Evolutionary conservation across 805 yeast genomes (phyloP).

Genomic region (Starmera caribaea): DNA sequence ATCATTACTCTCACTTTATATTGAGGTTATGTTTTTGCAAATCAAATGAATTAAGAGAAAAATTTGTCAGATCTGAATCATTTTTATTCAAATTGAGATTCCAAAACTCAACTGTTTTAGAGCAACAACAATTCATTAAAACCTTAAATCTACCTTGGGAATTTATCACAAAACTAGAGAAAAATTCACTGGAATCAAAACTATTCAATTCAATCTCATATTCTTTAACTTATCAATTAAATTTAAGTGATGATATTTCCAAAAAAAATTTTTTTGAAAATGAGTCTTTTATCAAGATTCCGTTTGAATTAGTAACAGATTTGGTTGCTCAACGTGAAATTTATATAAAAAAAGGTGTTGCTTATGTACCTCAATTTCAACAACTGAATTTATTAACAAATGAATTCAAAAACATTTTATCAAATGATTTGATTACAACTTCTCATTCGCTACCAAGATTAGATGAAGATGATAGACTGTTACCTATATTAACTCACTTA

Average conservation of each 20-base stretch:
- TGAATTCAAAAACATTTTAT: constrained; percentile 52
- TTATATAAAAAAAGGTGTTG: constrained; percentile 57
- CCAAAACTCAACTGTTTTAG: constrained; percentile 48
- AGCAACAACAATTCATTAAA: constrained; percentile 63
- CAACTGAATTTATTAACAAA: constrained; percentile 62
- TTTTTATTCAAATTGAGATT: constrained; percentile 67
- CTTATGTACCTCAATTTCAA: constrained; percentile 75
- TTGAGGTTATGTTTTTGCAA: constrained; percentile 85
- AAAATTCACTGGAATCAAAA: constrained; percentile 33
- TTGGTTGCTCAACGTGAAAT: constrained; percentile 68
- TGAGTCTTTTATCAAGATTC: constrained; percentile 73
- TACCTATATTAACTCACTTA: constrained; percentile 75
- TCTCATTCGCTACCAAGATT: constrained; percentile 72
- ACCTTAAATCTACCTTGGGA: constrained; percentile 64
- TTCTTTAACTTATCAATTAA: constrained; percentile 23
- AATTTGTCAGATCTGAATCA: constrained; percentile 73
- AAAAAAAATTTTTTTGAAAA: constrained; percentile 38
- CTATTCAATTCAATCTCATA: constrained; percentile 47
- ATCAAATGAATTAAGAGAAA: constrained; percentile 68
- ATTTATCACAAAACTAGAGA: constrained; percentile 55
- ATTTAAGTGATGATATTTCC: constrained; percentile 33
- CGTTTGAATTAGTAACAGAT: constrained; percentile 78
- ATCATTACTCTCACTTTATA: constrained; percentile 86
- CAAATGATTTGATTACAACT: constrained; percentile 46
- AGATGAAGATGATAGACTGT: constrained; percentile 84